Evolutionary conservation across 108 stramenopile genomes (phyloP).

Genomic region (Fragilaria crotonensis): DNA sequence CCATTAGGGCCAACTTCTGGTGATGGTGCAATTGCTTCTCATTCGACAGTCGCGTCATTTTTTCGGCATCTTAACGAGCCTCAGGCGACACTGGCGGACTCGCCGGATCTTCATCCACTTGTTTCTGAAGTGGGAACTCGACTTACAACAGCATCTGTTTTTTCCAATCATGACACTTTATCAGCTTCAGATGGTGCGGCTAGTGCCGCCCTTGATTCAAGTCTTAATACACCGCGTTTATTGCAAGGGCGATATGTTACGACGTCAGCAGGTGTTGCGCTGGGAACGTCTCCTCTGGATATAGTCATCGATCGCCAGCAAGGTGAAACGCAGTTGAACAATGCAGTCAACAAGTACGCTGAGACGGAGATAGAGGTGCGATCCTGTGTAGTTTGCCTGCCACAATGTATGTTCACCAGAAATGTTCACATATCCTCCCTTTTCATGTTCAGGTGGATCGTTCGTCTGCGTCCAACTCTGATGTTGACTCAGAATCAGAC

Average conservation of each 20-base stretch:
- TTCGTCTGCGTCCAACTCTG: conserved; percentile 52
- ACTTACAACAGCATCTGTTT: no score
- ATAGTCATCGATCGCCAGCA: conserved; percentile 25
- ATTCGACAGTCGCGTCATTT: no score
- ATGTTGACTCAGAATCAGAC: conserved; percentile 50
- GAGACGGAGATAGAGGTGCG: neutral
- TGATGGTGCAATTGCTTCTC: no score
- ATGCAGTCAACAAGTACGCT: no score
- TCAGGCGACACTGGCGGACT: no score
- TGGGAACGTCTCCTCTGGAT: conserved; percentile 19
- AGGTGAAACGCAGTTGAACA: no score
- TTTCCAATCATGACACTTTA: no score
- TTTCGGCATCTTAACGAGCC: no score
- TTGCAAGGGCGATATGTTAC: conserved; percentile 37
- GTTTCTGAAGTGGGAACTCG: no score
- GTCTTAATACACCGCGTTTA: conserved; percentile 26
- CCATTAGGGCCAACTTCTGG: no score
- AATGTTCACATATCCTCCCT: neutral
- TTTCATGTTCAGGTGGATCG: neutral
- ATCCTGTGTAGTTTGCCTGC: no score
- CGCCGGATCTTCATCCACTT: no score
- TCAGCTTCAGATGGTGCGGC: conserved; percentile 2
- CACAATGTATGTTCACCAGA: neutral
- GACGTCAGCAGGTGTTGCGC: conserved; percentile 22
- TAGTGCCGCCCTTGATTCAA: conserved; percentile 5